A percentile compares a stretch with the other conserved stretches of the same genome.
phyloP scores from a whole-genome alignment of 768 basidiomycete species.

The Termitomyces sp. region DNA sequence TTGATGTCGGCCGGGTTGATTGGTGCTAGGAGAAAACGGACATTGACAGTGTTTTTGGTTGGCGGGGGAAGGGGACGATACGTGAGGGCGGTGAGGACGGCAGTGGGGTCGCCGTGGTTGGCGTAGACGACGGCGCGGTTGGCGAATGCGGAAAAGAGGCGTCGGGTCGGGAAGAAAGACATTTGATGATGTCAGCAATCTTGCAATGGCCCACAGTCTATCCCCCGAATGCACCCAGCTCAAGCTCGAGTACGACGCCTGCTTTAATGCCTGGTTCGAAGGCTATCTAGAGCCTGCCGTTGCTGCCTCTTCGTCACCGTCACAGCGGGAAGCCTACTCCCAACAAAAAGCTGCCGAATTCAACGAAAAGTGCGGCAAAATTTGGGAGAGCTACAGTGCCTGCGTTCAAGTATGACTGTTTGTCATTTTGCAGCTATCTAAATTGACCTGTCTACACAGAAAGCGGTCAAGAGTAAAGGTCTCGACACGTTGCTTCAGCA shows the following conservation, averaged over 20 bases:
- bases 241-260: constrained; percentile 86
- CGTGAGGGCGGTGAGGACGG: constrained; percentile 51
- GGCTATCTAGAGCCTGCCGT: constrained; percentile 88
- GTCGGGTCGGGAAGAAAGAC: constrained; percentile 14
- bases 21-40: constrained; percentile 65
- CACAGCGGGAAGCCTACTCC: constrained; percentile 55
- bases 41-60: constrained; percentile 49
- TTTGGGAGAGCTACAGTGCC: constrained; percentile 75
- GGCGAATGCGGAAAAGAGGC: constrained; percentile 13
- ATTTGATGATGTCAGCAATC: constrained; percentile 5
- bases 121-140: constrained; percentile 67
- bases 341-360: constrained; percentile 85
- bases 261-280: constrained; percentile 98
- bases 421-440: neutral
- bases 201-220: constrained; percentile 72
- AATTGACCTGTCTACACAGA: constrained; percentile 35
- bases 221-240: constrained; percentile 83
- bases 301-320: constrained; percentile 28
- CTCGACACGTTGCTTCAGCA: constrained; percentile 72
- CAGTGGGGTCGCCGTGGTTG: constrained; percentile 51
- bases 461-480: constrained; percentile 74
- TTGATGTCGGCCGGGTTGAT: constrained; percentile 84
- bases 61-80: constrained; percentile 52
- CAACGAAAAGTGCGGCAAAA: constrained; percentile 74
- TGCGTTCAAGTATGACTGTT: constrained; percentile 71